phyloP scores from a whole-genome alignment of 441 rosid species.

The Erodium trifolium region DNA sequence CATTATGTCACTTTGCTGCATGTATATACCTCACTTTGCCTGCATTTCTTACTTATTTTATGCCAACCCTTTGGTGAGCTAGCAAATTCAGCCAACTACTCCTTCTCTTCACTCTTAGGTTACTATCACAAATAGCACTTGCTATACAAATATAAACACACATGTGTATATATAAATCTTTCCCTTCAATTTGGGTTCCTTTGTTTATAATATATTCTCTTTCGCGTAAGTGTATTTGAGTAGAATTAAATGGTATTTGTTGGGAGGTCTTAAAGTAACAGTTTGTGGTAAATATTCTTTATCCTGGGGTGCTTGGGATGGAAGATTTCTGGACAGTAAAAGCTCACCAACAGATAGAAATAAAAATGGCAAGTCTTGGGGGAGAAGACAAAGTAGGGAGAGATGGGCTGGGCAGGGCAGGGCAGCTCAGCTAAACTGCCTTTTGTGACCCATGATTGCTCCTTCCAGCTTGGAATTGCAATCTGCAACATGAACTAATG shows the following conservation, averaged over 20 bases:
- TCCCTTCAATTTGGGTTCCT: background rate
- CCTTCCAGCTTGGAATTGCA: background rate
- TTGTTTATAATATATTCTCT: conserved; percentile 1
- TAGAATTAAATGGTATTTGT: conserved; percentile 25
- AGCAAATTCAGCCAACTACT: conserved; percentile 29
- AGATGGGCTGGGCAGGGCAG: conserved; percentile 3
- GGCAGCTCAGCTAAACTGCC: conserved; percentile 13
- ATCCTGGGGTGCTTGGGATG: conserved; percentile 36
- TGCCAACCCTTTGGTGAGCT: conserved; percentile 26
- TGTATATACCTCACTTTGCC: background rate
- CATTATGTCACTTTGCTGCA: background rate
- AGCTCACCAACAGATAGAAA: conserved; percentile 25
- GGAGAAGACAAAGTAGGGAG: conserved; percentile 45
- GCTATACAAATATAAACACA: conserved; percentile 16
- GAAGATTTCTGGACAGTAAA: conserved; percentile 32
- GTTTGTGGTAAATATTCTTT: conserved; percentile 26
- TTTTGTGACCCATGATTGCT: background rate
- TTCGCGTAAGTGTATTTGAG: conserved; percentile 12
- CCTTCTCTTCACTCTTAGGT: conserved; percentile 29
- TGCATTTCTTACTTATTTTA: background rate
- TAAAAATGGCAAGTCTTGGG: conserved; percentile 36
- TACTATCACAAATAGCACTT: conserved; percentile 13
- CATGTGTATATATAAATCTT: background rate
- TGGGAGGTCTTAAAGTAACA: conserved; percentile 29
- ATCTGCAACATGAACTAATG: background rate